Percentiles rank a stretch among this genome's conserved stretches.
These are phyloP conservation scores for Zygotorulaspora mrakii DNA, from an alignment of 1,139 yeast species.

Conservation along the genomic window DNA sequence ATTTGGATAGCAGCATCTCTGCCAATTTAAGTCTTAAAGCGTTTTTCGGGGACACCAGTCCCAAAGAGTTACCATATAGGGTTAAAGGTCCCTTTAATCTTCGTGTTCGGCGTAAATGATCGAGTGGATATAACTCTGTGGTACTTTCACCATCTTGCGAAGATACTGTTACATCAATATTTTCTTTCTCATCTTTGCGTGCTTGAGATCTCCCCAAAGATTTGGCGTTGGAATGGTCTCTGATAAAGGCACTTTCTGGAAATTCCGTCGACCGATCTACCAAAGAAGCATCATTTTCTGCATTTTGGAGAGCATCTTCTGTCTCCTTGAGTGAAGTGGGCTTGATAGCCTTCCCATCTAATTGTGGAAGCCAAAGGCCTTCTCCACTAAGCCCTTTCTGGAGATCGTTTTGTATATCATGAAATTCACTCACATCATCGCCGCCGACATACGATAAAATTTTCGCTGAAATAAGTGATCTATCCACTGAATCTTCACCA, in stretches of 20 bases:
- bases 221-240: neutral
- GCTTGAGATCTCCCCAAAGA: neutral
- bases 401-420: slow-evolving; percentile 34
- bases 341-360: slow-evolving; percentile 1
- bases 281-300: neutral
- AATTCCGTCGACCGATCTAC: neutral
- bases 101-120: slow-evolving; percentile 19
- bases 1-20: slow-evolving; percentile 24
- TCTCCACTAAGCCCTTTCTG: slow-evolving; percentile 27
- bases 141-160: slow-evolving; percentile 4
- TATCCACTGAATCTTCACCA: slow-evolving; percentile 16
- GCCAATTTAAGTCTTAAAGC: slow-evolving; percentile 37
- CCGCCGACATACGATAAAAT: slow-evolving; percentile 31
- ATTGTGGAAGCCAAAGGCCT: slow-evolving; percentile 34
- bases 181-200: neutral
- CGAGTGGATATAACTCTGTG: slow-evolving; percentile 19
- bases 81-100: slow-evolving; percentile 15
- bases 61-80: slow-evolving; percentile 44
- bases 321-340: neutral
- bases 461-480: slow-evolving; percentile 28
- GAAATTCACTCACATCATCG: slow-evolving; percentile 35
- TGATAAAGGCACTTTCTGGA: neutral
- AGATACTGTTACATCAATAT: neutral
- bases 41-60: slow-evolving; percentile 38
- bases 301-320: neutral